Evolutionary conservation across 2,329 filamentous ascomycete species (phyloP), one percentile per base, ranked within the genome.

Genomic region (Emergomyces orientalis): DNA sequence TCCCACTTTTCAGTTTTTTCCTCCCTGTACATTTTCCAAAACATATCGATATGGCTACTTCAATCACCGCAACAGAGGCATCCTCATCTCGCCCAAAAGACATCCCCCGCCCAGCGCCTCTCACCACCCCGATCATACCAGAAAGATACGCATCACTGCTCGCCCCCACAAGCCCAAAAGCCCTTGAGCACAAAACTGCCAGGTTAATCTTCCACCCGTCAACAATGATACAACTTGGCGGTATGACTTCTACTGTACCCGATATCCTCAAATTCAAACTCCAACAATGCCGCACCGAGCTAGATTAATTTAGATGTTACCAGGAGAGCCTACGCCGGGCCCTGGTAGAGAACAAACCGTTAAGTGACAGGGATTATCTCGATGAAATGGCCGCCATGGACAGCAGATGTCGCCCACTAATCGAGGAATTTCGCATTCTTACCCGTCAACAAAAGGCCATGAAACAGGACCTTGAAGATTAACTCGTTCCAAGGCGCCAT

Each of bases 131-230:
- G 22, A 32, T 27, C 32, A 59, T 59, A 22, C 56, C 56, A 30
- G 56, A 59, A 45, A 37, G 56, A 30, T 47, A 59, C 41, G 56
- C 56, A 14, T 45, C 56, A 37, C 27, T 59, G 14, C 56, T 59
- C 25, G 14, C 41, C 41, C 56, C 37, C 27, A 59, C 56, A 43
- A 45, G 39, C 56, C 56, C 34, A 43, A 57, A 25, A 22, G 17
- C 54, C 19, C 32, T 17, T 25, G 19, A 27, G 41, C 37, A 45
- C 27, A 47, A 47, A 43, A 8, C 13, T 17, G 30, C 39, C 27
- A 39, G 22, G 3, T 5, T 45, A 43, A 25, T 59, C 56, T 25
- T 59, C 22, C 14, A n/a, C 41, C 56, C 39, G 17, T 43, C 56
- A n/a, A 59, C 22, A 30, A 45, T 39, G 32, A 39, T 32, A 13